A percentile compares a stretch with the other conserved stretches of the same genome.
phyloP scores from a whole-genome alignment of 1,284 basidiomycete genomes.

The Boletellus deceptivus region DNA sequence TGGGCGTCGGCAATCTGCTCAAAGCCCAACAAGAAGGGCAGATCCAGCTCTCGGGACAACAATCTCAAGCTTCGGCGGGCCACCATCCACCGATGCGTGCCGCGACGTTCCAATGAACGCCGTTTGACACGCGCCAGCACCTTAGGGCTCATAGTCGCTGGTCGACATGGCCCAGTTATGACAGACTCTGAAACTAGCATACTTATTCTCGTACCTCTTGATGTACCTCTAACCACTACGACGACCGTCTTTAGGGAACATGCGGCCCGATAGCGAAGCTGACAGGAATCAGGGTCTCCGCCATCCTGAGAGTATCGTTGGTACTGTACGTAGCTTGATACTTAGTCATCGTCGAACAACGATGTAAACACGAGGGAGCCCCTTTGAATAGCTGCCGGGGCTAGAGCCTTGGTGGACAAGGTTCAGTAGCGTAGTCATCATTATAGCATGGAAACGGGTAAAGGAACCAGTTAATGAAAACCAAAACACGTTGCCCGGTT shows the following conservation, averaged over 20 bases:
- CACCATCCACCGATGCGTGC: conserved; percentile 31
- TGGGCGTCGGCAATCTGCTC: conserved; percentile 60
- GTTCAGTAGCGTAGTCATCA: conserved; percentile 15
- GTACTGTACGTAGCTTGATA: conserved; percentile 22
- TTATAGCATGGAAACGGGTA: conserved; percentile 8
- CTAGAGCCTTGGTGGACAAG: conserved; percentile 27
- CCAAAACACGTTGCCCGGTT: conserved; percentile 17
- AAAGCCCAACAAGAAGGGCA: conserved; percentile 43
- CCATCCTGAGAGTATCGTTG: conserved; percentile 10
- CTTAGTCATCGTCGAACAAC: conserved; percentile 26
- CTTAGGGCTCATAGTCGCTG: conserved; percentile 18
- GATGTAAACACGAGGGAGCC: conserved; percentile 29
- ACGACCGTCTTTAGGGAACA: conserved; percentile 8
- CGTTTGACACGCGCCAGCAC: not conserved
- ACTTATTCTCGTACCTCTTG: conserved; percentile 20
- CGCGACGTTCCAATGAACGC: conserved; percentile 30
- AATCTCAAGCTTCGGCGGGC: conserved; percentile 14
- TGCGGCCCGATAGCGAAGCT: conserved; percentile 8
- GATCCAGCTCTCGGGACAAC: conserved; percentile 28
- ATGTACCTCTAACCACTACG: conserved; percentile 9
- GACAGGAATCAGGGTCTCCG: conserved; percentile 12
- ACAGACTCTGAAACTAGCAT: conserved; percentile 17
- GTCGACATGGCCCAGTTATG: conserved; percentile 20
- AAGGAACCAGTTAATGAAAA: conserved; percentile 14
- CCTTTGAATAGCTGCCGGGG: conserved; percentile 16